Conservation (phyloP, 2,329 filamentous ascomycete species). For the Podosphaera fusca region DNA sequence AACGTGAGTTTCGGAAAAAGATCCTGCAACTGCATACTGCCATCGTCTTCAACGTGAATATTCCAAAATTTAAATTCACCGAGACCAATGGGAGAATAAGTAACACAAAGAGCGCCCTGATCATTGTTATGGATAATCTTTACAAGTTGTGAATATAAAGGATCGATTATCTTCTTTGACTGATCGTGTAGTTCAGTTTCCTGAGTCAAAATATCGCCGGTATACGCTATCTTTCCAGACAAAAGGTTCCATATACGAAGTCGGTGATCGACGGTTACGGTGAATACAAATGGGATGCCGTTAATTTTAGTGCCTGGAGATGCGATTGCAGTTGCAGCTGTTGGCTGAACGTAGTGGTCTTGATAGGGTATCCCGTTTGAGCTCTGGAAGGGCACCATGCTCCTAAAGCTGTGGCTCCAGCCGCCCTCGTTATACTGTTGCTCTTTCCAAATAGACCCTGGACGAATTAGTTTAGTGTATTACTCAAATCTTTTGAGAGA, state of each 20-base stretch:
- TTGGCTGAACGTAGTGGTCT: conserved; percentile 40
- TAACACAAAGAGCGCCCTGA: conserved; percentile 39
- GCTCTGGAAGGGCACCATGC: conserved; percentile 41
- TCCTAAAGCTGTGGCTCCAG: conserved; percentile 44
- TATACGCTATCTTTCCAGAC: conserved; percentile 55
- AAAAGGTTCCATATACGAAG: conserved; percentile 74
- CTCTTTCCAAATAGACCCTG: conserved; percentile 36
- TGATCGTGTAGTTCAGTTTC: conserved; percentile 41
- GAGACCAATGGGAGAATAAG: conserved; percentile 68
- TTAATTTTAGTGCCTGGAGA: conserved; percentile 22
- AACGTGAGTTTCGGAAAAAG: conserved; percentile 43
- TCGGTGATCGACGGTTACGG: conserved; percentile 71
- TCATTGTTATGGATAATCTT: conserved; percentile 38
- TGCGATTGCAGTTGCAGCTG: conserved; percentile 40
- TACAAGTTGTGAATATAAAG: conserved; percentile 54
- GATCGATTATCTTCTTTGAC: conserved; percentile 55
- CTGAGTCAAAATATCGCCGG: conserved; percentile 55
- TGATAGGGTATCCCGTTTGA: conserved; percentile 40
- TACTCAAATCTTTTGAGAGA: neutral
- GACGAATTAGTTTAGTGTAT: neutral
- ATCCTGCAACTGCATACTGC: conserved; percentile 41
- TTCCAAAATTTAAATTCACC: conserved; percentile 92
- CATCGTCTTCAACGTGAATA: conserved; percentile 38
- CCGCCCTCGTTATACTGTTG: conserved; percentile 50
- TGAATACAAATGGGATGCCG: conserved; percentile 39